These are phyloP conservation scores for Testicularia cyperi DNA, from an alignment of 1,284 basidiomycete species.

Conservation along the genomic window DNA sequence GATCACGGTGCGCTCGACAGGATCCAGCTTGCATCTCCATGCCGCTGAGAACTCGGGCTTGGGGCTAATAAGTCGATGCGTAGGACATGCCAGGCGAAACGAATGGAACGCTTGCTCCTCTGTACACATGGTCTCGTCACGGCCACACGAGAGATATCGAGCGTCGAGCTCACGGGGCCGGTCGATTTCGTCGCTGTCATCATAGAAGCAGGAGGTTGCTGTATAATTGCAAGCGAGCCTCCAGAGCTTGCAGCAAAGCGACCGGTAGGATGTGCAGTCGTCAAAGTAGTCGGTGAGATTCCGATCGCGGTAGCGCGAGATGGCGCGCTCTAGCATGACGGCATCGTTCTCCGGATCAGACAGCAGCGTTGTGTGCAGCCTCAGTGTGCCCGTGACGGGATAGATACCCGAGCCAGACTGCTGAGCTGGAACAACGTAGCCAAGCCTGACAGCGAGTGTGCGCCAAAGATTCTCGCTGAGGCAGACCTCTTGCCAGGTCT, in stretches of 20 bases:
- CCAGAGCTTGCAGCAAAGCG: constrained; percentile 28
- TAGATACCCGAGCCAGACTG: constrained; percentile 3
- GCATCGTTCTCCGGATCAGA: background rate
- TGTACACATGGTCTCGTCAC: too few relatives aligned
- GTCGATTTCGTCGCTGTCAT: too few relatives aligned
- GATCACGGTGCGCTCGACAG: constrained; percentile 39
- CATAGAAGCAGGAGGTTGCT: too few relatives aligned
- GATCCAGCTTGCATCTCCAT: constrained; percentile 53
- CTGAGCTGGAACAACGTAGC: constrained; percentile 13
- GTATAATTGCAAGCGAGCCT: constrained; percentile 18
- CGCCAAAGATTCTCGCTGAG: constrained; percentile 5
- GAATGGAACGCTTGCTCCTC: too few relatives aligned
- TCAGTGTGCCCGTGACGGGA: constrained; percentile 15
- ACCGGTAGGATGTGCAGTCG: constrained; percentile 12
- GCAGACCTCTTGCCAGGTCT: constrained; percentile 14
- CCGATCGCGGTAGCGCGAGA: constrained; percentile 13
- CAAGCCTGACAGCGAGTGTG: constrained; percentile 3
- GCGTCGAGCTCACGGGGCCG: too few relatives aligned
- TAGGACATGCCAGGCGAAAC: too few relatives aligned
- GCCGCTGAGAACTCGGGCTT: constrained; percentile 7
- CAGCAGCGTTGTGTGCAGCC: too few relatives aligned
- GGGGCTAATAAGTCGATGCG: too few relatives aligned
- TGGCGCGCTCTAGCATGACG: constrained; percentile 10
- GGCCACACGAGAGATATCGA: too few relatives aligned
- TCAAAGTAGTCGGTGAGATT: constrained; percentile 25